These are phyloP conservation scores for Exophiala lecanii-corni DNA, from an alignment of 2,329 filamentous ascomycete species.

Conservation along the genomic window DNA sequence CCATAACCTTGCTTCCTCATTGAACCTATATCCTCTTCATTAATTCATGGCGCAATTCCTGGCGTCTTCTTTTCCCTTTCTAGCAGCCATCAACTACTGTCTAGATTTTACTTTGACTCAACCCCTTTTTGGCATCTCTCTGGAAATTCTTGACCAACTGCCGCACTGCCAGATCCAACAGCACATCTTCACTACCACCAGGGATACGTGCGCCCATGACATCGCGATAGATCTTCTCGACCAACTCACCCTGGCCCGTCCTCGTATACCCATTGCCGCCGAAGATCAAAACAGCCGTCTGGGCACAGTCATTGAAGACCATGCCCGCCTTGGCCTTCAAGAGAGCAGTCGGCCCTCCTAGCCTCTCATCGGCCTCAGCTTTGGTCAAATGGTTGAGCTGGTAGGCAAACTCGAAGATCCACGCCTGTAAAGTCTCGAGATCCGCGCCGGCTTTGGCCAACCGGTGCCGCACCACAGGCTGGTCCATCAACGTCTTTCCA, in stretches of 20 bases:
- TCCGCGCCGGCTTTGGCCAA: slow-evolving; percentile 64
- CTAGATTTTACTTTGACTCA: not conserved
- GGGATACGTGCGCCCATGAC: slow-evolving; percentile 59
- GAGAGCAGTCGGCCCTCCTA: slow-evolving; percentile 67
- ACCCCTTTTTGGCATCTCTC: not conserved
- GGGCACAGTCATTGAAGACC: slow-evolving; percentile 65
- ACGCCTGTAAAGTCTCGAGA: slow-evolving; percentile 66
- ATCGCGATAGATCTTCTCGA: slow-evolving; percentile 61
- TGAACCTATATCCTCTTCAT: too few species aligned
- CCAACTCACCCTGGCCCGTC: slow-evolving; percentile 64
- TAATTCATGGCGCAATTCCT: too few species aligned
- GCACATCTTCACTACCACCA: slow-evolving; percentile 66
- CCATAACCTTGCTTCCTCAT: too few species aligned
- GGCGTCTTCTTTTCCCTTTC: too few species aligned
- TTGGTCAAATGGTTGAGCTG: slow-evolving; percentile 52
- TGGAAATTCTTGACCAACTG: slow-evolving; percentile 65
- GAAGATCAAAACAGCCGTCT: slow-evolving; percentile 65
- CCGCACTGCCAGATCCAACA: slow-evolving; percentile 63
- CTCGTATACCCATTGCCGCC: slow-evolving; percentile 69
- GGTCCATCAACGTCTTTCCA: slow-evolving; percentile 64
- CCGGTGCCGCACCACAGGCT: slow-evolving; percentile 68
- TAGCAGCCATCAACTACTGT: too few species aligned
- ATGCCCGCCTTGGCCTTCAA: slow-evolving; percentile 68
- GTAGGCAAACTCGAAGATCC: slow-evolving; percentile 43
- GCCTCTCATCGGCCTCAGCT: slow-evolving; percentile 41